Conservation (phyloP, 2,329 filamentous ascomycete species). For the Xylaria sp. region DNA sequence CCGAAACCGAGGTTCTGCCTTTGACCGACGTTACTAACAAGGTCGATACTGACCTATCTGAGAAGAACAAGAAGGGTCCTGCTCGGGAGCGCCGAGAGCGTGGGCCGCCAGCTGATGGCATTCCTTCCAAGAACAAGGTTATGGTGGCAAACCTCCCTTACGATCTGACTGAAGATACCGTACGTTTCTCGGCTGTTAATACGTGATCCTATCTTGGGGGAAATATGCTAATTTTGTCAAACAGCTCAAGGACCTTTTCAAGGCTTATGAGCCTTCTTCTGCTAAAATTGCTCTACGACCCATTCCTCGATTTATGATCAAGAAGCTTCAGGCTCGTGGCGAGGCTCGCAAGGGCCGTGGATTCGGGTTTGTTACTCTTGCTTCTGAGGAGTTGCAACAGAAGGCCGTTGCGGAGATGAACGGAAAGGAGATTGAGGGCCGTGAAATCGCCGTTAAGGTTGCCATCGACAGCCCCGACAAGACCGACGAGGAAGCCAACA, state of each 20-base stretch:
- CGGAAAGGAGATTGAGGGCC: constrained; percentile 97
- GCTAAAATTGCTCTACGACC: constrained; percentile 99
- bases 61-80: constrained; percentile 54
- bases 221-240: constrained; percentile 35
- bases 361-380: constrained; percentile 96
- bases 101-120: constrained; percentile 94
- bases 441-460: constrained; percentile 99
- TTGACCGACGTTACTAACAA: constrained; percentile 63
- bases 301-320: constrained; percentile 99
- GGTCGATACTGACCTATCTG: constrained; percentile 44
- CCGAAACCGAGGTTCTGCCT: constrained; percentile 57
- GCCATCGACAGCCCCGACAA: constrained; percentile 99
- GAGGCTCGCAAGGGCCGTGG: constrained; percentile 99
- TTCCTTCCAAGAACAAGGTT: constrained; percentile 99
- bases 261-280: constrained; percentile 86
- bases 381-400: constrained; percentile 93
- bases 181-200: constrained; percentile 49
- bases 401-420: constrained; percentile 99
- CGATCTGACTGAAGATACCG: constrained; percentile 96
- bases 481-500: constrained; percentile 81
- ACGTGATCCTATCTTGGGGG: not conserved
- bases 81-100: constrained; percentile 75
- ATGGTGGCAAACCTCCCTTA: constrained; percentile 99
- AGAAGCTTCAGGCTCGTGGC: constrained; percentile 98
- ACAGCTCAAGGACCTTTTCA: constrained; percentile 97